A percentile compares a stretch with the other conserved stretches of the same genome.
phyloP scores from a whole-genome alignment of 2,329 filamentous ascomycete genomes.

The Septoria linicola region DNA sequence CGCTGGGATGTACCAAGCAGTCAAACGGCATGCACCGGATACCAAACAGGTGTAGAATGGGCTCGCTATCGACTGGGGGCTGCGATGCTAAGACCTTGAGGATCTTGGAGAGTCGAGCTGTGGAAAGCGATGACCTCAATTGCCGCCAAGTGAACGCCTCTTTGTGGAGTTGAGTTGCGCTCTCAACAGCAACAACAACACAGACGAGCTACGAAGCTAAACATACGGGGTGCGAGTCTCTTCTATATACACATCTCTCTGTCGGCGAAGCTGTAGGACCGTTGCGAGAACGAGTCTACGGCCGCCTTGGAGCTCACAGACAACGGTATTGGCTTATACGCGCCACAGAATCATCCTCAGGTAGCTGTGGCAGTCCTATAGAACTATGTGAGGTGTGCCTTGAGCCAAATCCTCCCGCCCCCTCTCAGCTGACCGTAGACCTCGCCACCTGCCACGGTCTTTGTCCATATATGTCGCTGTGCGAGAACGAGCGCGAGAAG shows the following conservation, averaged over 20 bases:
- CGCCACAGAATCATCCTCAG: no score
- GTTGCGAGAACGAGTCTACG: background rate
- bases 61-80: conserved; percentile 5
- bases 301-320: background rate
- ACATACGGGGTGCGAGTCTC: background rate
- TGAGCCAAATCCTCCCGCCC: no score
- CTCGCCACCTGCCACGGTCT: no score
- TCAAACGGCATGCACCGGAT: conserved; percentile 26
- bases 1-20: conserved; percentile 12
- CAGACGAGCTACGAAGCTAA: background rate
- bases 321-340: background rate
- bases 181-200: background rate
- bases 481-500: no score
- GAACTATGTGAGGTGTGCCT: no score
- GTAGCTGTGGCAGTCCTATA: no score
- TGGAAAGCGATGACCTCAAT: background rate
- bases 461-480: no score
- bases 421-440: no score
- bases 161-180: background rate
- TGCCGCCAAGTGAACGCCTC: background rate
- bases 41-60: background rate
- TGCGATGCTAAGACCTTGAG: conserved; percentile 2
- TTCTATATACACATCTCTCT: background rate
- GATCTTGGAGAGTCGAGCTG: background rate
- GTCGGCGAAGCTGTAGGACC: background rate